Base-by-base conservation (phyloP, 192 early-diverging fungal genomes). In the Allomyces macrogynus region DNA sequence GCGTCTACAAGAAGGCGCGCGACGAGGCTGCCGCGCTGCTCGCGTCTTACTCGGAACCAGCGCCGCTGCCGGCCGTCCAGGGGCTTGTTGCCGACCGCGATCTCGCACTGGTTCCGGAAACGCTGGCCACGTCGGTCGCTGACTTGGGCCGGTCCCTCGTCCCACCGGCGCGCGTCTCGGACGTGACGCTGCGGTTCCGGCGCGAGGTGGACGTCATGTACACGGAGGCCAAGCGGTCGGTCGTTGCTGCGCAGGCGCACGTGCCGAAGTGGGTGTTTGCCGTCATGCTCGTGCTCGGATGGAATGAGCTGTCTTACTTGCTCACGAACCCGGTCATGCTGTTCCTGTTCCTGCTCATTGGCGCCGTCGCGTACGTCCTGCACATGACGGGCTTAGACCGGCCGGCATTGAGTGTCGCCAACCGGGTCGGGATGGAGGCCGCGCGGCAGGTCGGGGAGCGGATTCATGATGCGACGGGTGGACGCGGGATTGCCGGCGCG, bases 171-270 rank as follows among this genome's bases (percentile, higher is more conserved):
- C 78, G 81, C 32, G 78, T 79, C 66, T 80, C 80, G 57, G 88
- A 88, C 64, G 74, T 97, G 68, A 78, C 77, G 11, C 85, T 81
- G 62, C 76, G 87, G 66, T 97, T 99, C 77, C 83, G 86, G 66
- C 81, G 86, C 24, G 92, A 97, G 67, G 88, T 89, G 0, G 92
- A 97, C 74, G 84, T 84, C 0, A 81, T 93, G 70, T 97, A 90
- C 64, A 70, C 96, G 54, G 96, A 99, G 69, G 96, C 96, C 3
- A 99, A 99, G 77, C 85, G 96, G 25, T 87, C 91, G 1, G 86
- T 91, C 64, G 93, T 99, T 1, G 71, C 83, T 5, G 91, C 89
- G 10, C 90, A 88, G 40, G 87, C 86, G 65, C 86, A 84, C 61
- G 81, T 96, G 23, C 95, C 95, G 0, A 68, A 76, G 25, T 98